A percentile compares a stretch with the other conserved stretches of the same genome.
Evolutionary conservation across 2,329 filamentous ascomycete species (phyloP).

Genomic region (Aspergillus spinulosporus): DNA sequence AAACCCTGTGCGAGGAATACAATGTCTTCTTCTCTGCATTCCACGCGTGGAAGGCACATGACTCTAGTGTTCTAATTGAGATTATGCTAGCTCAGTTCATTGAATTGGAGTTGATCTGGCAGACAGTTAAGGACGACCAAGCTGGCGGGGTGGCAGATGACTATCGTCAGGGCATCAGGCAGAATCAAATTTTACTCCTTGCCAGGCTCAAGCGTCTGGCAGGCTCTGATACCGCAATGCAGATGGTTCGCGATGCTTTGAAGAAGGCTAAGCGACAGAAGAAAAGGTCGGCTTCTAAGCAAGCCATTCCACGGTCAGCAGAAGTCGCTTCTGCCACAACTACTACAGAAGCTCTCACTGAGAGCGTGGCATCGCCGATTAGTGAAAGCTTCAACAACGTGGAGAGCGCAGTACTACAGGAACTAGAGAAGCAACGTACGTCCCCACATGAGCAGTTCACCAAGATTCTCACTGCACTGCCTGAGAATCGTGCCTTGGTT

Average conservation of each 20-base stretch:
- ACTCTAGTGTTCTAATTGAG: conserved; percentile 62
- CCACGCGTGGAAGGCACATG: conserved; percentile 65
- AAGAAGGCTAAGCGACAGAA: conserved; percentile 58
- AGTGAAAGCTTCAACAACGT: conserved; percentile 44
- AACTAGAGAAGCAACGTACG: conserved; percentile 37
- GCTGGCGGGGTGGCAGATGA: conserved; percentile 63
- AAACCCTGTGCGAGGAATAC: conserved; percentile 56
- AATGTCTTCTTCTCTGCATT: conserved; percentile 63
- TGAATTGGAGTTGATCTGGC: conserved; percentile 66
- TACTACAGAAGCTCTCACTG: conserved; percentile 36
- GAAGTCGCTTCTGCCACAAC: conserved; percentile 34
- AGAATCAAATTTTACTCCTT: conserved; percentile 64
- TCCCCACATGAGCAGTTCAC: conserved; percentile 46
- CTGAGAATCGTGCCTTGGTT: conserved; percentile 61
- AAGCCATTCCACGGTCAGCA: conserved; percentile 60
- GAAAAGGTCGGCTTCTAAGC: conserved; percentile 53
- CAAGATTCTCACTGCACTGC: conserved; percentile 60
- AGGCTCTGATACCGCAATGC: conserved; percentile 60
- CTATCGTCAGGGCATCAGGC: conserved; percentile 64
- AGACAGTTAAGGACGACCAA: conserved; percentile 64
- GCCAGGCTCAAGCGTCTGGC: conserved; percentile 63
- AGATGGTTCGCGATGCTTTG: conserved; percentile 61
- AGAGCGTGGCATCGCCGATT: conserved; percentile 42
- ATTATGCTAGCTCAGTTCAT: conserved; percentile 68
- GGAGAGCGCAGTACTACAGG: conserved; percentile 35